These are phyloP conservation scores for Boletus vinaceobasis DNA, from an alignment of 768 basidiomycete species.

Conservation along the genomic window DNA sequence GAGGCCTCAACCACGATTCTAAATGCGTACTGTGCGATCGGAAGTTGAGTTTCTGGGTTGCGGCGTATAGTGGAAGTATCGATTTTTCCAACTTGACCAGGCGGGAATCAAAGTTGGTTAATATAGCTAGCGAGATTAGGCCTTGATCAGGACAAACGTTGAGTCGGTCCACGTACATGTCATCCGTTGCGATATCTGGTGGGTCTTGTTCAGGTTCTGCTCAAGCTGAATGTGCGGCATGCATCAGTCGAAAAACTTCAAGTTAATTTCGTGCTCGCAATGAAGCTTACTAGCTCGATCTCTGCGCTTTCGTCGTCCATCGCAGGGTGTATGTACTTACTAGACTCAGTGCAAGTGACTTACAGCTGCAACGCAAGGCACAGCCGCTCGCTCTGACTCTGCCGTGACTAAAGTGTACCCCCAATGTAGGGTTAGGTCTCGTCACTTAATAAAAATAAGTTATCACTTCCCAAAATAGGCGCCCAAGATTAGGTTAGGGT, in stretches of 20 bases:
- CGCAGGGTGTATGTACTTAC: not conserved
- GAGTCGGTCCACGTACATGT: conserved; percentile 51
- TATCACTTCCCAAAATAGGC: not conserved
- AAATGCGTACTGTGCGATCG: conserved; percentile 62
- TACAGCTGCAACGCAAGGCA: not conserved
- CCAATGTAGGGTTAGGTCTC: conserved; percentile 1
- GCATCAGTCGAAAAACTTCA: not conserved
- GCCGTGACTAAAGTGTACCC: not conserved
- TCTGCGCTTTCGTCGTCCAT: conserved; percentile 30
- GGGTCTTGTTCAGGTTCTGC: conserved; percentile 84
- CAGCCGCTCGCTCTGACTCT: not conserved
- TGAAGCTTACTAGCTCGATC: conserved; percentile 18
- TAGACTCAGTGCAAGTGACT: not conserved
- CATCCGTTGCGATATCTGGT: conserved; percentile 83
- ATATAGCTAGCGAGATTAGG: conserved; percentile 56
- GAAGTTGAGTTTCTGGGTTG: conserved; percentile 71
- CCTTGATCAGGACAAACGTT: not conserved
- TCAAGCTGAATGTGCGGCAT: conserved; percentile 51
- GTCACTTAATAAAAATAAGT: too few species aligned
- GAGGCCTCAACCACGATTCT: not conserved
- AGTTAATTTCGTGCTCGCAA: not conserved
- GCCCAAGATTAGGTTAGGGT: not conserved
- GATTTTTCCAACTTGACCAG: conserved; percentile 82
- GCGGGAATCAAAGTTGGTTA: conserved; percentile 80
- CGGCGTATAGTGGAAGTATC: conserved; percentile 76